Evolutionary conservation across 306 rosid species (phyloP).

Genomic region (Geum urbanum): DNA sequence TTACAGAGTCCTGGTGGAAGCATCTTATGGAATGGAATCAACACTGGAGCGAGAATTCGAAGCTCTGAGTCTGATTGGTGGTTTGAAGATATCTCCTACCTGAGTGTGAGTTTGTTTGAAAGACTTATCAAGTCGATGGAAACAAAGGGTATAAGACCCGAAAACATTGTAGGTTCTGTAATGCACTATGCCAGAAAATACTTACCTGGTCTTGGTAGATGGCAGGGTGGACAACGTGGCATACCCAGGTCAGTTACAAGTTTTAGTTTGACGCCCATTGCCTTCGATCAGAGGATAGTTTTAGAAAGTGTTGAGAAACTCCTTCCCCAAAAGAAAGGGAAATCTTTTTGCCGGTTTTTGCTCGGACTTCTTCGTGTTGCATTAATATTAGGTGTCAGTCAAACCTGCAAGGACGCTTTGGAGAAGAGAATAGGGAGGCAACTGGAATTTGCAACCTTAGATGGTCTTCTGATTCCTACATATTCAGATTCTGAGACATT

Average conservation of each 20-base stretch:
- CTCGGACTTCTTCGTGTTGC: conserved; percentile 91
- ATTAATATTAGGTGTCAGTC: conserved; percentile 61
- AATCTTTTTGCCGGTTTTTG: conserved; percentile 73
- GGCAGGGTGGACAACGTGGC: conserved; percentile 72
- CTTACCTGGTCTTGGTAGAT: conserved; percentile 85
- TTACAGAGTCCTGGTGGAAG: conserved; percentile 98
- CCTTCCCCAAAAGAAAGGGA: conserved; percentile 83
- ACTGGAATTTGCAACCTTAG: conserved; percentile 82
- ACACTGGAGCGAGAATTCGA: conserved; percentile 83
- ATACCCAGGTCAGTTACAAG: conserved; percentile 63
- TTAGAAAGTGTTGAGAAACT: conserved; percentile 74
- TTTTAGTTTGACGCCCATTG: conserved; percentile 72
- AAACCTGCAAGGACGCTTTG: conserved; percentile 58
- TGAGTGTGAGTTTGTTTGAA: conserved; percentile 68
- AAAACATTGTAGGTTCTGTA: conserved; percentile 68
- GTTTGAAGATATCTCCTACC: conserved; percentile 94
- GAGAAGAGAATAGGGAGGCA: conserved; percentile 90
- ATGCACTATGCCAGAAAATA: conserved; percentile 83
- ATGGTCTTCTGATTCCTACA: conserved; percentile 74
- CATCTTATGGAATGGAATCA: conserved; percentile 94
- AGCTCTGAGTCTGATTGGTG: conserved; percentile 98
- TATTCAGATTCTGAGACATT: conserved; percentile 80
- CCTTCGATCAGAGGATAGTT: conserved; percentile 63
- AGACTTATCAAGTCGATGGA: conserved; percentile 82
- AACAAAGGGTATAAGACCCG: conserved; percentile 74